A percentile compares a stretch with the other conserved stretches of the same genome.
Conservation (phyloP, 1,284 basidiomycete species). For the Ganoderma meredithae region DNA sequence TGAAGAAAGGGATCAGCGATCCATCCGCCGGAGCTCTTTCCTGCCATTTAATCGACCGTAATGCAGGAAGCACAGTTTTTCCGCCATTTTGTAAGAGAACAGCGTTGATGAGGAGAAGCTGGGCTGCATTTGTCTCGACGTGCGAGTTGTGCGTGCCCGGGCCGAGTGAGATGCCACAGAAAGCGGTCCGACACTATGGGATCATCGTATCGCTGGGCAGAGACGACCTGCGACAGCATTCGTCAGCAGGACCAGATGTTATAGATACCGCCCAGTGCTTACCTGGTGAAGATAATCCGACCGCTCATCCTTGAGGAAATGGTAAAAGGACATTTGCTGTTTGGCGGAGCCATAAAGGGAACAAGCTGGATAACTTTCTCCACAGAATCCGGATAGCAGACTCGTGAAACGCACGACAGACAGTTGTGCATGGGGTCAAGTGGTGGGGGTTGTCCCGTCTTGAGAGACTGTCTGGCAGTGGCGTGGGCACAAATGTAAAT, state of each 20-base stretch:
- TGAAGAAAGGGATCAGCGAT: not conserved
- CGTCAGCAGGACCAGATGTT: not conserved
- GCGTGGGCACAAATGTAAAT: no score
- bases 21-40: not conserved
- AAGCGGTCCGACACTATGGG: not conserved
- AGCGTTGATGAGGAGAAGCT: not conserved
- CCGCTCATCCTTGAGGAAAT: not conserved
- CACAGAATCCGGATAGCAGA: constrained; percentile 6
- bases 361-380: not conserved
- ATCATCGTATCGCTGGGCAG: not conserved
- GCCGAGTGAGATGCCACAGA: not conserved
- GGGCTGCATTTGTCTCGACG: not conserved
- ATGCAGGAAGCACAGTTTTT: not conserved
- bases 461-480: no score
- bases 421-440: not conserved
- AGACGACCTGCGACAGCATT: not conserved
- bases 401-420: constrained; percentile 6
- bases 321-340: not conserved
- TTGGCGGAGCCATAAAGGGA: constrained; percentile 3
- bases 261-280: not conserved
- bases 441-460: not conserved
- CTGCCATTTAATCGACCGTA: not conserved
- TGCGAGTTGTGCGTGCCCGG: not conserved
- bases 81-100: not conserved
- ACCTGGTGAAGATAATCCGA: not conserved